Evolutionary conservation across 108 stramenopile species (phyloP).

Genomic region (Cyclotella kingstonii): DNA sequence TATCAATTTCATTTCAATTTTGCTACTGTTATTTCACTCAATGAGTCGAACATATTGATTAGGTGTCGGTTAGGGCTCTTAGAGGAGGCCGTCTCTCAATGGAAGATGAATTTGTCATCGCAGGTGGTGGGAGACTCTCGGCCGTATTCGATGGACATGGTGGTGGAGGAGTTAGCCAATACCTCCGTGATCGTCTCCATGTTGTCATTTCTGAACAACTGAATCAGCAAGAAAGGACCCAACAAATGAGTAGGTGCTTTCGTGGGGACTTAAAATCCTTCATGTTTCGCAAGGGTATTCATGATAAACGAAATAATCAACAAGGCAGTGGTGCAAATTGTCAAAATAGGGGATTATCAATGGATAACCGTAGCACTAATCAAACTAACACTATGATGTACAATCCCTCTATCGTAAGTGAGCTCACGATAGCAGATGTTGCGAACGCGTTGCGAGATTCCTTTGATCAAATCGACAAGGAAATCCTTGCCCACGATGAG

Average conservation of each 20-base stretch:
- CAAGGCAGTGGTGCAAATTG: slow-evolving; percentile 20
- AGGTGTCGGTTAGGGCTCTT: slow-evolving; percentile 76
- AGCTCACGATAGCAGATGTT: slow-evolving; percentile 55
- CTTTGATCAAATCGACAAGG: slow-evolving; percentile 63
- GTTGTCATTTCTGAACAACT: slow-evolving; percentile 48
- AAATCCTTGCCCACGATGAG: slow-evolving; percentile 57
- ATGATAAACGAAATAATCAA: slow-evolving; percentile 12
- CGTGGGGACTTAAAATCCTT: slow-evolving; percentile 34
- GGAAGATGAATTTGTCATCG: slow-evolving; percentile 81
- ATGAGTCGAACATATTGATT: neutral
- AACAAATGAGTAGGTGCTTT: slow-evolving; percentile 8
- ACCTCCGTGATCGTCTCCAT: slow-evolving; percentile 70
- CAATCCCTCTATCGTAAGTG: slow-evolving; percentile 27
- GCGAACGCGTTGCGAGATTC: slow-evolving; percentile 61
- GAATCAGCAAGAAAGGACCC: slow-evolving; percentile 27
- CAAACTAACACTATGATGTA: slow-evolving; percentile 14
- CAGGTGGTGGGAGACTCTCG: slow-evolving; percentile 62
- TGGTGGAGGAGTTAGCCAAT: slow-evolving; percentile 76
- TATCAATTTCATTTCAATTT: neutral
- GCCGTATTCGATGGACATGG: slow-evolving; percentile 98
- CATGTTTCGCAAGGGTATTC: slow-evolving; percentile 38
- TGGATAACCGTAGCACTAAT: slow-evolving; percentile 2
- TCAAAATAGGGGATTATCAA: slow-evolving; percentile 3
- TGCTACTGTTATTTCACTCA: slow-evolving; percentile 3
- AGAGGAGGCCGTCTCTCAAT: slow-evolving; percentile 77